Evolutionary conservation across 2,329 filamentous ascomycete species (phyloP).

Genomic region (Fusarium mangiferae): DNA sequence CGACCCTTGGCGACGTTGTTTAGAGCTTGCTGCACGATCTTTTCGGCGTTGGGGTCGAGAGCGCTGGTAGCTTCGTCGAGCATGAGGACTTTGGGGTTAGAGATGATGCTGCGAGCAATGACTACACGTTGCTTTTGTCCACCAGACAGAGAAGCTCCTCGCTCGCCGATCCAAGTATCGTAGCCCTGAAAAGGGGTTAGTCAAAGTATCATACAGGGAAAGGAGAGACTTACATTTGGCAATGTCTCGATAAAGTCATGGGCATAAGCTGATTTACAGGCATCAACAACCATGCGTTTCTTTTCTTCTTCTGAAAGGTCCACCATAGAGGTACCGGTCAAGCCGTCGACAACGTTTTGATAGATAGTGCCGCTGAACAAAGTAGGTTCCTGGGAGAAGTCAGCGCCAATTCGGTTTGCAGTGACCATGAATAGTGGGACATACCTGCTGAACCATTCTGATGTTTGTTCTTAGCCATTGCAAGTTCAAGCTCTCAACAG

Average conservation of each 20-base stretch:
- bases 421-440: not conserved
- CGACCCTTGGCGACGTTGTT: constrained; percentile 64
- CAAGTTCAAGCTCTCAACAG: constrained; percentile 57
- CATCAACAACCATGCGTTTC: constrained; percentile 55
- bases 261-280: constrained; percentile 62
- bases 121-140: constrained; percentile 75
- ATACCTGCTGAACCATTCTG: constrained; percentile 60
- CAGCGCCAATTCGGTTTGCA: not conserved
- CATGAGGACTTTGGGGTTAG: constrained; percentile 70
- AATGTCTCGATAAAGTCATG: constrained; percentile 63
- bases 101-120: constrained; percentile 74
- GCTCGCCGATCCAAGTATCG: constrained; percentile 70
- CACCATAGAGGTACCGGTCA: constrained; percentile 52
- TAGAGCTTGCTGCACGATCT: constrained; percentile 66
- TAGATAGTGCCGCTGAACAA: constrained; percentile 64
- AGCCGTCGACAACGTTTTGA: constrained; percentile 62
- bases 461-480: constrained; percentile 65
- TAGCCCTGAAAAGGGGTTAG: constrained; percentile 57
- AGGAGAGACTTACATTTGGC: constrained; percentile 45
- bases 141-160: constrained; percentile 72
- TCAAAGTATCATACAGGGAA: rapidly evolving
- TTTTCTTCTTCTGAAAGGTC: constrained; percentile 56
- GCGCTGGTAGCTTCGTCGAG: constrained; percentile 77
- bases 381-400: constrained; percentile 57
- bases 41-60: constrained; percentile 57